Conservation (phyloP, 2,329 filamentous ascomycete species). For the Helotiales sp. region DNA sequence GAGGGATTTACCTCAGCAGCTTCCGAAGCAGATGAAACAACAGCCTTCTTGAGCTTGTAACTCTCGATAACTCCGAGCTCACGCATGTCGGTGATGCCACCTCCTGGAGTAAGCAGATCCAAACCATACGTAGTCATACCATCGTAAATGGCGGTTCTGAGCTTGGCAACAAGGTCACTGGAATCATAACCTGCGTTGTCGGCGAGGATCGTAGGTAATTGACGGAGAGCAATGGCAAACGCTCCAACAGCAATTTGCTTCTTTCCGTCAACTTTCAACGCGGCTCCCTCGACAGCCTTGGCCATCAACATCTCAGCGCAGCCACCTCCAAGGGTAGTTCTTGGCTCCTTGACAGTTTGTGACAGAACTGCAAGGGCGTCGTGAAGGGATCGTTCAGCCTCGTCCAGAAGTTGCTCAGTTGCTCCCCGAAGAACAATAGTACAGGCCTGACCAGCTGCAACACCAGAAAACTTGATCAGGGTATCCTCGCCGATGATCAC, state of each 20-base stretch:
- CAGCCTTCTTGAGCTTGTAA: conserved; percentile 98
- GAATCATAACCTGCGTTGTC: conserved; percentile 98
- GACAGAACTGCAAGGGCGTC: conserved; percentile 95
- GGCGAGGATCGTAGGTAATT: conserved; percentile 93
- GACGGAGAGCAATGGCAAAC: conserved; percentile 86
- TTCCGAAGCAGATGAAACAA: conserved; percentile 94
- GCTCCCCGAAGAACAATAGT: conserved; percentile 96
- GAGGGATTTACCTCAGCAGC: conserved; percentile 82
- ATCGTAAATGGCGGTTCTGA: conserved; percentile 93
- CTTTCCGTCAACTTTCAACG: conserved; percentile 95
- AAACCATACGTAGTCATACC: conserved; percentile 91
- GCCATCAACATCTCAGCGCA: conserved; percentile 99
- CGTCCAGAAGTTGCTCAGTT: conserved; percentile 94
- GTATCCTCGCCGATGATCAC: conserved; percentile 98
- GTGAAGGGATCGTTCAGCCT: conserved; percentile 94
- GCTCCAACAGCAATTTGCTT: conserved; percentile 91
- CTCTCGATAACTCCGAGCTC: conserved; percentile 95
- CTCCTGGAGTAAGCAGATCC: conserved; percentile 86
- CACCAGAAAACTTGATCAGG: conserved; percentile 95
- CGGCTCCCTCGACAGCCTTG: conserved; percentile 92
- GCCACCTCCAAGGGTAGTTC: conserved; percentile 91
- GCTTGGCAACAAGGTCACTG: conserved; percentile 86
- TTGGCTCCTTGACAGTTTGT: conserved; percentile 92
- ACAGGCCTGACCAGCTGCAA: conserved; percentile 91
- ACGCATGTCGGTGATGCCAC: conserved; percentile 93